These are phyloP conservation scores for Pseudozyma tsukubaensis DNA, from an alignment of 1,284 basidiomycete species.

Conservation along the genomic window DNA sequence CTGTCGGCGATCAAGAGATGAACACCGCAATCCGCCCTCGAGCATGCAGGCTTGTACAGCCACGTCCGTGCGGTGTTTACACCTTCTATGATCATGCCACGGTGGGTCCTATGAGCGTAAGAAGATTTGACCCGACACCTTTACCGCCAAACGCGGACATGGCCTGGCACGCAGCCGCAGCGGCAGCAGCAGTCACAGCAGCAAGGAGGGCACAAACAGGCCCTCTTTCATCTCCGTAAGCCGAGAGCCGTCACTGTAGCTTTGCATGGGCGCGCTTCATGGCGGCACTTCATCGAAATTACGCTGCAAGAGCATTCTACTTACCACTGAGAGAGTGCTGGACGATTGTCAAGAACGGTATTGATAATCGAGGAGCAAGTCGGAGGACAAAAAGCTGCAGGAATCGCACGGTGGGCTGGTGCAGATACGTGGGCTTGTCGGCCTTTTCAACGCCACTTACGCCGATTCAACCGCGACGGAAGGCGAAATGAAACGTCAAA, in stretches of 20 bases:
- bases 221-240: conserved; percentile 25
- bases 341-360: not conserved
- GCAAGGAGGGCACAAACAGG: conserved; percentile 25
- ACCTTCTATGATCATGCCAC: not conserved
- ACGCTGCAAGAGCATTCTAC: not conserved
- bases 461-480: not conserved
- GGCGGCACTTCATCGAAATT: conserved; percentile 1
- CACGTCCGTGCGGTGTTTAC: conserved; percentile 2
- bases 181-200: not conserved
- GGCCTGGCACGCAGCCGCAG: not conserved
- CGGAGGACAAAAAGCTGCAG: not conserved
- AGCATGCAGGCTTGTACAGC: conserved; percentile 2
- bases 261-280: conserved; percentile 14
- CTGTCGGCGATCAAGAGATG: conserved; percentile 25
- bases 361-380: not conserved
- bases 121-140: not conserved
- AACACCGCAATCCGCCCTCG: not conserved
- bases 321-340: conserved; percentile 5
- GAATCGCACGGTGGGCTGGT: conserved; percentile 22
- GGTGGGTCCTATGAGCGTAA: not conserved
- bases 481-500: conserved; percentile 16
- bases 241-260: conserved; percentile 1
- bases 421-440: conserved; percentile 4
- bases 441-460: conserved; percentile 8
- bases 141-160: too few relatives aligned